Percentiles rank a stretch among this genome's conserved stretches.
Evolutionary conservation across 2,329 filamentous ascomycete species (phyloP).

Genomic region (Rutstroemia sp.): DNA sequence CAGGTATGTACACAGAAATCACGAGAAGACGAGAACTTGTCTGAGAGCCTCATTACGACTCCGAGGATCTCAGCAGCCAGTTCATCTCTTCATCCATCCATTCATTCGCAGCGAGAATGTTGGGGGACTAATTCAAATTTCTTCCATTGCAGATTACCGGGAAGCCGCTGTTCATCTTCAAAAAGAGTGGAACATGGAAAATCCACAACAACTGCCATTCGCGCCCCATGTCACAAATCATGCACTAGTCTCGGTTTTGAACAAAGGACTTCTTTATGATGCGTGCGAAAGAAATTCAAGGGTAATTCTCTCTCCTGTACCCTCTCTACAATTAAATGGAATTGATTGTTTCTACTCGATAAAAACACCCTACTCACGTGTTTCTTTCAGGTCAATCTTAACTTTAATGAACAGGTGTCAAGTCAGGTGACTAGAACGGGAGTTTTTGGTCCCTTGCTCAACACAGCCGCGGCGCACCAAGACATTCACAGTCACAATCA

Average conservation of each 20-base stretch:
- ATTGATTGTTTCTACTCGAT: background rate
- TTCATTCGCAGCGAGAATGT: too few relatives aligned
- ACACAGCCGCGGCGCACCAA: conserved; percentile 13
- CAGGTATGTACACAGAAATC: conserved; percentile 23
- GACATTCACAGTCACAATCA: background rate
- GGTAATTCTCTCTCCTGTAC: conserved; percentile 20
- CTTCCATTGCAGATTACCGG: conserved; percentile 47
- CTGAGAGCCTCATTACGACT: background rate
- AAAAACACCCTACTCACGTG: background rate
- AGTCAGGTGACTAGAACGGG: conserved; percentile 9
- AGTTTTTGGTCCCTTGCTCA: conserved; percentile 26
- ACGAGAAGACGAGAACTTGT: background rate
- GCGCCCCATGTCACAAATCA: conserved; percentile 58
- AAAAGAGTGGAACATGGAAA: conserved; percentile 58
- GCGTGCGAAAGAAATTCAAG: conserved; percentile 46
- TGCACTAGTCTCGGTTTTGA: conserved; percentile 54
- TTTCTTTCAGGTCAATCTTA: background rate
- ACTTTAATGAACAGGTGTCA: background rate
- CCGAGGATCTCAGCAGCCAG: background rate
- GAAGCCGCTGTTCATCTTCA: conserved; percentile 61
- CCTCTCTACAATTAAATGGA: background rate
- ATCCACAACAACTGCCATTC: conserved; percentile 56
- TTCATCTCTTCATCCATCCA: too few relatives aligned
- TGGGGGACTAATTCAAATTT: conserved; percentile 8
- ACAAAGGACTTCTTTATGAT: conserved; percentile 56